phyloP scores from a whole-genome alignment of 257 asterid genomes.

The Lithospermum erythrorhizon region DNA sequence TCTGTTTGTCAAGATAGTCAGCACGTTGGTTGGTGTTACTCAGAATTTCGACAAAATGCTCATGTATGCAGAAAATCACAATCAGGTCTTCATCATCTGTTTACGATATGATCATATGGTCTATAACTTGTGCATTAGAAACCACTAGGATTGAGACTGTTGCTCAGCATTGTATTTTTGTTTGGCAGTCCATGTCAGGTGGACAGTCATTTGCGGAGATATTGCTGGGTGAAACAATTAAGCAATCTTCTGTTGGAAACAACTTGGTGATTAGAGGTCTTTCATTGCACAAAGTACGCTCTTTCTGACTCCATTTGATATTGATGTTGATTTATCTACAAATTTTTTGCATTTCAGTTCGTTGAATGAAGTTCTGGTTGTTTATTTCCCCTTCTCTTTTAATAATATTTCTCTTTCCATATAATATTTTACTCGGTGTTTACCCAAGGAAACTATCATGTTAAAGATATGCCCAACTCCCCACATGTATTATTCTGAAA shows the following conservation, averaged over 20 bases:
- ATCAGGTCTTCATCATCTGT: conserved; percentile 46
- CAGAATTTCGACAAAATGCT: conserved; percentile 63
- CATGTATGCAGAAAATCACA: conserved; percentile 88
- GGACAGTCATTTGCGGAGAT: conserved; percentile 87
- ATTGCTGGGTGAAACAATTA: conserved; percentile 42
- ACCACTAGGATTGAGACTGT: conserved; percentile 10
- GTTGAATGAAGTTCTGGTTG: neutral
- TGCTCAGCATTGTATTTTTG: conserved; percentile 15
- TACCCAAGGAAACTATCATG: neutral
- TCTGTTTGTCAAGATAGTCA: conserved; percentile 50
- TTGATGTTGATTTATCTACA: neutral
- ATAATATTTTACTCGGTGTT: neutral
- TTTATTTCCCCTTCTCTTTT: neutral
- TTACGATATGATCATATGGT: neutral
- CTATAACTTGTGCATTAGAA: conserved; percentile 1
- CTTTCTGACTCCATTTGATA: neutral
- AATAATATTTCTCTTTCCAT: neutral
- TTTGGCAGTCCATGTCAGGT: conserved; percentile 81
- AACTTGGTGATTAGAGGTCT: conserved; percentile 60
- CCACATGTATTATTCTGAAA: neutral
- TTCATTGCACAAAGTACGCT: conserved; percentile 77
- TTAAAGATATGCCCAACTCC: neutral
- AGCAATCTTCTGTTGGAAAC: conserved; percentile 34
- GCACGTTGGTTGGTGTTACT: conserved; percentile 50
- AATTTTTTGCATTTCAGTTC: neutral